A percentile compares a stretch with the other conserved stretches of the same genome.
phyloP scores from a whole-genome alignment of 1,284 basidiomycete species.

The Malassezia yamatoensis region DNA sequence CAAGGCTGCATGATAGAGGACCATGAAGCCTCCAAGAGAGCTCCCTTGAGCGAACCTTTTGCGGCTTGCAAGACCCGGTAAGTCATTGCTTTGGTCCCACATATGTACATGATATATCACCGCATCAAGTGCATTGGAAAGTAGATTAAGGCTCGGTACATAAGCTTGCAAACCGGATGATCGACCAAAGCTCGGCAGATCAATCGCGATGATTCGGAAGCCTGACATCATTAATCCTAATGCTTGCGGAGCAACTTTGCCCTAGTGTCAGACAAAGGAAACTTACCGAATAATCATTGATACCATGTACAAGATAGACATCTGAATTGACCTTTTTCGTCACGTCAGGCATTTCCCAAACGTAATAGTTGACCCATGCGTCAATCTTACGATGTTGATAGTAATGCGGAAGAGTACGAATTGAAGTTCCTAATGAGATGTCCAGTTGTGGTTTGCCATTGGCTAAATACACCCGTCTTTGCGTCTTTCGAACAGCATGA shows the following conservation, averaged over 20 bases:
- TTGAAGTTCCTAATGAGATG: constrained; percentile 18
- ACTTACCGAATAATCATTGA: constrained; percentile 38
- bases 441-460: constrained; percentile 21
- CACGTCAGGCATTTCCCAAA: constrained; percentile 28
- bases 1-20: constrained; percentile 43
- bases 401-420: neutral
- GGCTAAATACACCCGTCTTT: constrained; percentile 27
- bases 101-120: constrained; percentile 50
- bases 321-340: constrained; percentile 22
- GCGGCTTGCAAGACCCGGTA: constrained; percentile 19
- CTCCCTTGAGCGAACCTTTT: constrained; percentile 50
- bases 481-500: constrained; percentile 27
- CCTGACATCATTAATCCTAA: constrained; percentile 50
- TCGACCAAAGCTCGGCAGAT: constrained; percentile 51
- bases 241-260: constrained; percentile 50
- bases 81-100: constrained; percentile 22
- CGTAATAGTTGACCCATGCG: constrained; percentile 33
- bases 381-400: constrained; percentile 17
- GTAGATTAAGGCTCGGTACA: constrained; percentile 49
- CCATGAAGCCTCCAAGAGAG: constrained; percentile 49
- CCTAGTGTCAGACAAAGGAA: constrained; percentile 1
- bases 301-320: constrained; percentile 39
- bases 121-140: constrained; percentile 50
- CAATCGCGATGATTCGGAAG: constrained; percentile 52
- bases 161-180: constrained; percentile 51